Conservation (phyloP, 805 yeast genomes). For the Candida xiaguanensis region DNA sequence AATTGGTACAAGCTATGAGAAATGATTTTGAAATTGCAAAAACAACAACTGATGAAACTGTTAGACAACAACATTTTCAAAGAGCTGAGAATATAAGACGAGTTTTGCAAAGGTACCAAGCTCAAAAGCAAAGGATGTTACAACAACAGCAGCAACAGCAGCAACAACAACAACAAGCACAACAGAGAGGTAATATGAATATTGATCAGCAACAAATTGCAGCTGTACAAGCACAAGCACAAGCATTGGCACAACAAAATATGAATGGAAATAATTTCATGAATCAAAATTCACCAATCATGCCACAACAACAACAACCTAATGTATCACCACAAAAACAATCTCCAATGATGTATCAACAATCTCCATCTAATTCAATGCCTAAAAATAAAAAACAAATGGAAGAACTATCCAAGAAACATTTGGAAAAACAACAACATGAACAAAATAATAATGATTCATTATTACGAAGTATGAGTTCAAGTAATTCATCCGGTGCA, state of each 20-base stretch:
- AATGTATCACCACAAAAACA: constrained; percentile 5
- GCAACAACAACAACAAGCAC: constrained; percentile 32
- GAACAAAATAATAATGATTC: constrained; percentile 3
- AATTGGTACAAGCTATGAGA: constrained; percentile 45
- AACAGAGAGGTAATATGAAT: constrained; percentile 18
- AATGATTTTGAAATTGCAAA: constrained; percentile 59
- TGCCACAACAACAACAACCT: constrained; percentile 8
- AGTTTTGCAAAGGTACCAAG: constrained; percentile 52
- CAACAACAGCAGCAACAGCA: constrained; percentile 10
- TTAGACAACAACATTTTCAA: constrained; percentile 57
- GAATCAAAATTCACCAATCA: constrained; percentile 8
- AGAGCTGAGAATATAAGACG: constrained; percentile 64
- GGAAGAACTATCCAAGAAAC: constrained; percentile 5
- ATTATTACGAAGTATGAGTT: constrained; percentile 3
- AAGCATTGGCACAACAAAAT: constrained; percentile 10
- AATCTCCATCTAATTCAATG: constrained; percentile 5
- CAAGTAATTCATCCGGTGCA: constrained; percentile 5
- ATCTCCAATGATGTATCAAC: constrained; percentile 8
- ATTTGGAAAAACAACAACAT: constrained; percentile 6
- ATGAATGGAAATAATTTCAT: constrained; percentile 3
- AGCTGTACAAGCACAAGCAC: constrained; percentile 20
- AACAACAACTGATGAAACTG: constrained; percentile 50
- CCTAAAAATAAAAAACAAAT: constrained; percentile 2
- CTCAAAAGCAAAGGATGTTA: constrained; percentile 33
- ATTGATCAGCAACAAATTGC: constrained; percentile 22